phyloP scores from a whole-genome alignment of 495 filamentous ascomycete genomes.

The Penicillium pulvis region DNA sequence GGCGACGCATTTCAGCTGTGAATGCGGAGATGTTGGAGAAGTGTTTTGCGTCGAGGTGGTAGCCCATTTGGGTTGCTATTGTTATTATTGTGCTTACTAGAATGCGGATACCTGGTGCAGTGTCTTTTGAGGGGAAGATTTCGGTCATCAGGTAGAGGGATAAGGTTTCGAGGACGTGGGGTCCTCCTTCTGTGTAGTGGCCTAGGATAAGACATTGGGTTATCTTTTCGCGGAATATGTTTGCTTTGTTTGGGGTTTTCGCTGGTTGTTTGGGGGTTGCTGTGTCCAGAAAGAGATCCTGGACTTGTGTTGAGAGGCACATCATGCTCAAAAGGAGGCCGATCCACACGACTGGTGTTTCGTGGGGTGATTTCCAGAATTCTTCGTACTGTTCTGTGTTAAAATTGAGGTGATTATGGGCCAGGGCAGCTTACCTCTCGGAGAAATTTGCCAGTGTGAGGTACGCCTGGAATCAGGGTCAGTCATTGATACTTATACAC shows the following conservation, averaged over 20 bases:
- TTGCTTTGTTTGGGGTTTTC: not conserved
- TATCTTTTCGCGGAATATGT: conserved; percentile 23
- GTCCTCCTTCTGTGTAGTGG: conserved; percentile 29
- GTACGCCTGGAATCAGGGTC: too few species aligned
- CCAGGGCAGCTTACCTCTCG: too few species aligned
- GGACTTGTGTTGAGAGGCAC: not conserved
- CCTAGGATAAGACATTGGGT: conserved; percentile 34
- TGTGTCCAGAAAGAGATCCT: too few species aligned
- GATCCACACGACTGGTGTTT: not conserved
- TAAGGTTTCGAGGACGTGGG: conserved; percentile 32
- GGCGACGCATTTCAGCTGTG: conserved; percentile 57
- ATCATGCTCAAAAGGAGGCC: conserved; percentile 5
- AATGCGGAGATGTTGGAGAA: conserved; percentile 50
- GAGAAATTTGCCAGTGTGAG: too few species aligned
- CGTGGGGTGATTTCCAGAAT: not conserved
- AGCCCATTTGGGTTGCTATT: conserved; percentile 48
- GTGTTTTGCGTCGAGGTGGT: conserved; percentile 49
- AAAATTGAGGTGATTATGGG: too few species aligned
- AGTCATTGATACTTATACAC: too few species aligned
- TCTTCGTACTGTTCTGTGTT: not conserved
- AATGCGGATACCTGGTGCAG: not conserved
- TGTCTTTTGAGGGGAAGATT: conserved; percentile 3
- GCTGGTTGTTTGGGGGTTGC: too few species aligned
- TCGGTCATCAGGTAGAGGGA: conserved; percentile 20
- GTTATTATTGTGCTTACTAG: conserved; percentile 5